A percentile compares a stretch with the other conserved stretches of the same genome.
Conservation (phyloP, 805 yeast genomes). For the Schizosaccharomyces japonicus region DNA sequence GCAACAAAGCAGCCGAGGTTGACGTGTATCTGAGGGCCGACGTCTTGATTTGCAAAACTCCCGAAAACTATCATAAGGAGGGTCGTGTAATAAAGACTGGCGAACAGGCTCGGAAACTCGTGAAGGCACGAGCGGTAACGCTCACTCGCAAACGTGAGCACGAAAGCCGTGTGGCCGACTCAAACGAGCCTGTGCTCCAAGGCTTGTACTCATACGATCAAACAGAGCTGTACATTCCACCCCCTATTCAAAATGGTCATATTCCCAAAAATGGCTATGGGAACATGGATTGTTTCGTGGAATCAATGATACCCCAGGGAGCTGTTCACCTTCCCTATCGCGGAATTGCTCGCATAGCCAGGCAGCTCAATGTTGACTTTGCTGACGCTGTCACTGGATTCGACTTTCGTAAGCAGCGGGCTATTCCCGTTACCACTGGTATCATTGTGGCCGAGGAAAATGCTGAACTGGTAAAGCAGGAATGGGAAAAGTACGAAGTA, state of each 20-base stretch:
- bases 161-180: conserved; percentile 12
- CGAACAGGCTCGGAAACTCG: conserved; percentile 34
- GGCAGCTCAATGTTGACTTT: conserved; percentile 42
- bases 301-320: conserved; percentile 64
- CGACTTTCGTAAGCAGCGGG: conserved; percentile 2
- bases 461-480: not conserved
- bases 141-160: conserved; percentile 4
- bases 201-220: conserved; percentile 57
- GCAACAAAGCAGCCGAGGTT: conserved; percentile 21
- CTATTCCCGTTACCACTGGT: conserved; percentile 9
- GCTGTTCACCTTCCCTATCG: conserved; percentile 33
- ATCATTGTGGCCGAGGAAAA: conserved; percentile 8
- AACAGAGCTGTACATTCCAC: conserved; percentile 48
- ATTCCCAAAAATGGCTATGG: conserved; percentile 60
- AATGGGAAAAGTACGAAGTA: not conserved
- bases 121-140: conserved; percentile 17
- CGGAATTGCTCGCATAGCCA: conserved; percentile 46
- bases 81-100: conserved; percentile 61
- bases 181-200: conserved; percentile 15
- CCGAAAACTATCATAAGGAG: conserved; percentile 64
- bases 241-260: conserved; percentile 37
- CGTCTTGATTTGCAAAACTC: conserved; percentile 40
- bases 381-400: conserved; percentile 44
- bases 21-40: conserved; percentile 37
- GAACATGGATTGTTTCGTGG: conserved; percentile 56